A percentile compares a stretch with the other conserved stretches of the same genome.
Evolutionary conservation across 108 stramenopile species (phyloP).

Genomic region (Pseudonitzschia pungens): DNA sequence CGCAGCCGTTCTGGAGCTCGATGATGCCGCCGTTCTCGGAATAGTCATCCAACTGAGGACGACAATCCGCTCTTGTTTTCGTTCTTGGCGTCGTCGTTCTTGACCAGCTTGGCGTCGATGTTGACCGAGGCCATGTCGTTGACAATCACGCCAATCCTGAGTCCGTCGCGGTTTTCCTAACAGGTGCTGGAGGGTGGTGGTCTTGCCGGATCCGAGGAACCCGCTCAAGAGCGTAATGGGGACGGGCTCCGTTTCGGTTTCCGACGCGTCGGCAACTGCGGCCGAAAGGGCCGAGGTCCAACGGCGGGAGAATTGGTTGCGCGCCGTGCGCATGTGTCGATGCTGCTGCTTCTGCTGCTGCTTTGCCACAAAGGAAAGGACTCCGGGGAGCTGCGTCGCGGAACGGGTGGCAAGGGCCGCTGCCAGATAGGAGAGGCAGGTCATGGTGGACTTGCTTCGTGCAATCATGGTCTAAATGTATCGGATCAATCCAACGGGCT

Average conservation of each 20-base stretch:
- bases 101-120: conserved; percentile 94
- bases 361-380: neutral
- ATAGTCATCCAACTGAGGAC: too few relatives aligned
- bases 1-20: conserved; percentile 93
- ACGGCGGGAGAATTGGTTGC: too few relatives aligned
- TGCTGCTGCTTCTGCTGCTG: neutral
- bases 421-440: too few relatives aligned
- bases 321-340: too few relatives aligned
- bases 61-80: neutral
- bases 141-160: conserved; percentile 89
- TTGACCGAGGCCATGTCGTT: conserved; percentile 97
- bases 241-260: conserved; percentile 17
- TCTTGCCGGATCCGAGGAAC: conserved; percentile 95
- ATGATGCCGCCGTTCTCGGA: conserved; percentile 30
- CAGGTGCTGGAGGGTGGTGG: conserved; percentile 86
- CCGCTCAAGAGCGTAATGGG: conserved; percentile 92
- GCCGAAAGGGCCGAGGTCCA: neutral
- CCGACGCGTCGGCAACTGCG: neutral
- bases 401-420: too few relatives aligned
- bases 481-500: too few relatives aligned
- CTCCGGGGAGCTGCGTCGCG: neutral
- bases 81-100: neutral
- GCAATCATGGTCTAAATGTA: too few relatives aligned
- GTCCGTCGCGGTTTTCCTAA: conserved; percentile 71
- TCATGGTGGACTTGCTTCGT: too few relatives aligned